A percentile compares a stretch with the other conserved stretches of the same genome.
These are phyloP conservation scores for Hyphodiscus sp. DNA, from an alignment of 2,329 filamentous ascomycete genomes.

Conservation along the genomic window DNA sequence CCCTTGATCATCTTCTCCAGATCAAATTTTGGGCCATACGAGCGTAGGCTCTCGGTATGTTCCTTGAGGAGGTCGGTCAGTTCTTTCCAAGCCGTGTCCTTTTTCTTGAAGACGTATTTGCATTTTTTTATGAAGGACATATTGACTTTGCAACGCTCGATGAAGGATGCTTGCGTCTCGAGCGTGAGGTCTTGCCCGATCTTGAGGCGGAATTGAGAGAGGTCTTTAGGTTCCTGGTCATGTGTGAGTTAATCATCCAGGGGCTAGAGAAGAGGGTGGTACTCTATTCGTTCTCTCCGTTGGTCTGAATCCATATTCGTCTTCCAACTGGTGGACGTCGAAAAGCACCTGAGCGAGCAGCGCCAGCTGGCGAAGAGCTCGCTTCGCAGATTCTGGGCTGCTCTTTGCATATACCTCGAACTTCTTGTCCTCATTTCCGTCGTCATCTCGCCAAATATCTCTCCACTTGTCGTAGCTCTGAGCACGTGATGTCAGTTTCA, in stretches of 20 bases:
- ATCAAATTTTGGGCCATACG: constrained; percentile 17
- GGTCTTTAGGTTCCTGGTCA: constrained; percentile 20
- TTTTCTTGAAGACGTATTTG: constrained; percentile 21
- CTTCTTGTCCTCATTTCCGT: constrained; percentile 17
- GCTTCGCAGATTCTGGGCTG: constrained; percentile 14
- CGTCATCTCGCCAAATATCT: constrained; percentile 21
- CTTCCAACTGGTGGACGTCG: constrained; percentile 20
- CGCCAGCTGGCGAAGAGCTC: constrained; percentile 16
- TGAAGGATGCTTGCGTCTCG: constrained; percentile 19
- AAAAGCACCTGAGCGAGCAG: constrained; percentile 19
- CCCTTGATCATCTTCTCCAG: constrained; percentile 17
- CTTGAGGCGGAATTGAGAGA: constrained; percentile 16
- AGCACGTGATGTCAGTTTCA: constrained; percentile 13
- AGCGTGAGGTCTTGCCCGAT: constrained; percentile 19
- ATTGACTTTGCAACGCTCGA: constrained; percentile 21
- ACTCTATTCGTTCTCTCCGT: constrained; percentile 18
- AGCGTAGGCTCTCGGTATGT: constrained; percentile 17
- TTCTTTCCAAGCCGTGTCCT: constrained; percentile 14
- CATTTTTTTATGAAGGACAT: constrained; percentile 22
- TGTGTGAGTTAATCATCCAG: background rate
- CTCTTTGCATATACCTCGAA: constrained; percentile 22
- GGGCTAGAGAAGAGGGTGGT: background rate
- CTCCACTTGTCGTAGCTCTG: constrained; percentile 24
- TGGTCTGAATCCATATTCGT: constrained; percentile 22
- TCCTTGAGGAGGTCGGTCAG: constrained; percentile 20